A percentile compares a stretch with the other conserved stretches of the same genome.
These are phyloP conservation scores for Wallemia mellicola DNA, from an alignment of 1,284 basidiomycete species.

Conservation along the genomic window DNA sequence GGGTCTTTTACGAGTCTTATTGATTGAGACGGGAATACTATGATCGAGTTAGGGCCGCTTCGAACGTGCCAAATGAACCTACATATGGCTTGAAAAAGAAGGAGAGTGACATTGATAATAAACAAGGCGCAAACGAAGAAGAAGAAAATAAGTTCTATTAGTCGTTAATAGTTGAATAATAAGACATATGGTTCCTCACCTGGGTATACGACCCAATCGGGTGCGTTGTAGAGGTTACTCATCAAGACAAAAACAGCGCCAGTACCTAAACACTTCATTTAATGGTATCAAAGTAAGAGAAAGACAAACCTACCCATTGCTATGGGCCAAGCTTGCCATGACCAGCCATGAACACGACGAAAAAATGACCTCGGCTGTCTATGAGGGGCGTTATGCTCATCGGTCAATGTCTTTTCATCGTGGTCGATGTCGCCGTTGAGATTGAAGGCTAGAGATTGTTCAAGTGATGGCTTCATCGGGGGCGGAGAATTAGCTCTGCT, in stretches of 20 bases:
- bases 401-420: not conserved
- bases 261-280: too few species aligned
- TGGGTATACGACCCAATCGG: not conserved
- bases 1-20: slow-evolving; percentile 4
- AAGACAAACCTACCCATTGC: not conserved
- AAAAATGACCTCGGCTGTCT: not conserved
- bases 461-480: not conserved
- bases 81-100: slow-evolving; percentile 5
- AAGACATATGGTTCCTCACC: not conserved
- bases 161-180: not conserved
- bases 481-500: not conserved
- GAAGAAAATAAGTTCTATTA: slow-evolving; percentile 4
- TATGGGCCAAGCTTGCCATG: not conserved
- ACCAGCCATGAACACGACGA: not conserved
- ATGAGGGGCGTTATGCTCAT: not conserved
- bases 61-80: not conserved
- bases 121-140: slow-evolving; percentile 4
- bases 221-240: not conserved
- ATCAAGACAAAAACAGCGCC: not conserved
- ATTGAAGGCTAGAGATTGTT: not conserved
- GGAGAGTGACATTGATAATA: slow-evolving; percentile 3
- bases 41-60: slow-evolving; percentile 1
- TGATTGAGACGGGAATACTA: slow-evolving; percentile 2
- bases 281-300: too few species aligned
- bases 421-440: not conserved